Evolutionary conservation across 2,329 filamentous ascomycete species (phyloP).

Genomic region (Ceratocystis huliohia): DNA sequence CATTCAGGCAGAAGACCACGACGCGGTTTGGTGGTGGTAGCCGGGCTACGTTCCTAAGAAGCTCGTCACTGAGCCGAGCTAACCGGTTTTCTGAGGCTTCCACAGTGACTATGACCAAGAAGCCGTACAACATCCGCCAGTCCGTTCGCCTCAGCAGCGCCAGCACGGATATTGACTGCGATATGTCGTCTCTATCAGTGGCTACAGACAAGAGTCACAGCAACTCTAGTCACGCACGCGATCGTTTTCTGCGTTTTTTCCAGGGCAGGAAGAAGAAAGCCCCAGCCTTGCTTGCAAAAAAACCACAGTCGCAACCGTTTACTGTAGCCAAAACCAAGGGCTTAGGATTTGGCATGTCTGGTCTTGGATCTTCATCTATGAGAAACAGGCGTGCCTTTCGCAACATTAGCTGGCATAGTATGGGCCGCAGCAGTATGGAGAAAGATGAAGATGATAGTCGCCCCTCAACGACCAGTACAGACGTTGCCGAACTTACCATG

Average conservation of each 20-base stretch:
- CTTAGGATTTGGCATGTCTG: background rate
- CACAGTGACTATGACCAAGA: background rate
- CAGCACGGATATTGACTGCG: constrained; percentile 13
- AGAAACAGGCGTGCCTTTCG: background rate
- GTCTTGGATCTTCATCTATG: background rate
- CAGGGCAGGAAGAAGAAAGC: constrained; percentile 17
- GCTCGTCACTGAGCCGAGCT: constrained; percentile 8
- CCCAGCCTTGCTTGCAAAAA: constrained; percentile 15
- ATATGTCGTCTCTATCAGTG: background rate
- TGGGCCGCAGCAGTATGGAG: background rate
- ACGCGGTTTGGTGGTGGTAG: constrained; percentile 2
- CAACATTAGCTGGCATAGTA: constrained; percentile 7
- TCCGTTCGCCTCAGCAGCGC: constrained; percentile 15
- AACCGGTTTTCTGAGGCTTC: constrained; percentile 15
- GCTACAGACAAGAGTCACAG: constrained; percentile 9
- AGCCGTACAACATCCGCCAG: constrained; percentile 17
- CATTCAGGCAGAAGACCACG: constrained; percentile 12
- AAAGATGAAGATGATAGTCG: constrained; percentile 6
- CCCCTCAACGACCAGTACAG: constrained; percentile 9
- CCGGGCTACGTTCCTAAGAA: constrained; percentile 14
- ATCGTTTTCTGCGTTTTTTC: constrained; percentile 12
- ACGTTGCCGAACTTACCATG: constrained; percentile 9
- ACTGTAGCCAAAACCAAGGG: background rate
- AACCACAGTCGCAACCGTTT: background rate
- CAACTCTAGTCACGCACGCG: background rate